Percentiles rank a stretch among this genome's conserved stretches.
phyloP scores from a whole-genome alignment of 768 basidiomycete genomes.

The Crepidotus variabilis region DNA sequence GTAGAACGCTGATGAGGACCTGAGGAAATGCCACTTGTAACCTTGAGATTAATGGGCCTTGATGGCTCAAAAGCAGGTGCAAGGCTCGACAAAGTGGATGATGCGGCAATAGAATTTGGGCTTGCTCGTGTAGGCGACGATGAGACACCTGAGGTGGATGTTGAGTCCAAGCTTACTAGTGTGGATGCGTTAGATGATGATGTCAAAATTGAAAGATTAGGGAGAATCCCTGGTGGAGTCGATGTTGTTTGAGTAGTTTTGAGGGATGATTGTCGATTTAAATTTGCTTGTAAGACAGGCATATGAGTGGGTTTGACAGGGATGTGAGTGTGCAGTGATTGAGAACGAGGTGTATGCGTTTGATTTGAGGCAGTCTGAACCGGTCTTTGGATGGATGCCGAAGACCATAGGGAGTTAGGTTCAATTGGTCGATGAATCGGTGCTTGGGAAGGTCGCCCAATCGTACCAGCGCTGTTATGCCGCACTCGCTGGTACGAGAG shows the following conservation, averaged over 20 bases:
- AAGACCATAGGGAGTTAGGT: background rate
- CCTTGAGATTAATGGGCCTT: constrained; percentile 6
- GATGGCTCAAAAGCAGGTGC: constrained; percentile 54
- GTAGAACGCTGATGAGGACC: background rate
- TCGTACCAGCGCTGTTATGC: background rate
- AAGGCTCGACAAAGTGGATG: constrained; percentile 47
- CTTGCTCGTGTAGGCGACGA: constrained; percentile 16
- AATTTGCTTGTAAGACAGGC: constrained; percentile 24
- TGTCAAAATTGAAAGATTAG: constrained; percentile 15
- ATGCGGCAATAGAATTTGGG: constrained; percentile 5
- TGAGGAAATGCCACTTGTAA: background rate
- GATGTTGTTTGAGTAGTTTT: too few relatives aligned
- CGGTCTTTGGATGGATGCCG: background rate
- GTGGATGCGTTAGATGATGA: constrained; percentile 15
- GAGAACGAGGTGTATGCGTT: constrained; percentile 21
- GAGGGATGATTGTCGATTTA: constrained; percentile 12
- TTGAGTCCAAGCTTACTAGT: constrained; percentile 2
- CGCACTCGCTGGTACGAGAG: constrained; percentile 16
- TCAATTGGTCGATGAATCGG: background rate
- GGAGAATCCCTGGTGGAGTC: constrained; percentile 12
- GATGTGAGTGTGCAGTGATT: constrained; percentile 22
- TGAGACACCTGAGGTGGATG: constrained; percentile 9
- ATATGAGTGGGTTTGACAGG: constrained; percentile 16
- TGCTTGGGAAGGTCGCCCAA: constrained; percentile 7
- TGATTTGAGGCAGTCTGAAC: background rate